Evolutionary conservation across 495 filamentous ascomycete species (phyloP), one percentile per base, ranked within the genome.

Genomic region (Aspergillus leporis): DNA sequence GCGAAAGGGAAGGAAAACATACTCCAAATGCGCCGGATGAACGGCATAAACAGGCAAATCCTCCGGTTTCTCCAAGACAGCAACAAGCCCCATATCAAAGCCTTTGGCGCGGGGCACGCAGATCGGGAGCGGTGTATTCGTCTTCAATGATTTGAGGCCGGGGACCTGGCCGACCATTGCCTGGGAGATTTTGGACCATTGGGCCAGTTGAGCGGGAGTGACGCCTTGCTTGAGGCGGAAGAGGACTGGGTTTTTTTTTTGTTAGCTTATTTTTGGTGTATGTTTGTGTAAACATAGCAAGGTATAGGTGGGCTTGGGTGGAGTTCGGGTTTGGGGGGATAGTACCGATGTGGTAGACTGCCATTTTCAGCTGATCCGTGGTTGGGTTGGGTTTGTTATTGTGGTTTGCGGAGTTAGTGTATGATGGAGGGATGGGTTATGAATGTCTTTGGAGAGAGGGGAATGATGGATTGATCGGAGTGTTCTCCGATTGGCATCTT

Each of bases 21-120:
- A 78, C 75, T 77, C 71, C 53, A 73, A 56, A 59, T 78, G 75
- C 23, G 70, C 75, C 36, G 74, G 73, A 61, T 77, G 74, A 25
- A 54, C 61, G 1, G 70, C 71, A 68, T 78, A 78, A 21, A 48
- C 64, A 56, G 64, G 61, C 6, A 78, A 51, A 68, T 74, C 58
- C 19, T 74, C 72, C n/a, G 70, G 49, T 8, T 61, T 68, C 45
- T 77, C 74, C 63, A 78, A 54, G n/a, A 78, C 66, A 22, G 75
- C 75, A 53, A 78, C 73, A 3, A 78, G 62, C 1, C 70, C 75
- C 73, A 77, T 74, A 66, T 78, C 62, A 36, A 74, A 78, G 19
- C 75, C 75, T 53, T 77, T 65, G 8, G 75, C 73, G 30, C 74
- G 68, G 23, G 75, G 70, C n/a, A 75, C 61, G 12, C 59, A 72